A percentile compares a stretch with the other conserved stretches of the same genome.
These are phyloP conservation scores for Lolium perenne DNA, from an alignment of 176 grass and related monocot species.

Conservation along the genomic window DNA sequence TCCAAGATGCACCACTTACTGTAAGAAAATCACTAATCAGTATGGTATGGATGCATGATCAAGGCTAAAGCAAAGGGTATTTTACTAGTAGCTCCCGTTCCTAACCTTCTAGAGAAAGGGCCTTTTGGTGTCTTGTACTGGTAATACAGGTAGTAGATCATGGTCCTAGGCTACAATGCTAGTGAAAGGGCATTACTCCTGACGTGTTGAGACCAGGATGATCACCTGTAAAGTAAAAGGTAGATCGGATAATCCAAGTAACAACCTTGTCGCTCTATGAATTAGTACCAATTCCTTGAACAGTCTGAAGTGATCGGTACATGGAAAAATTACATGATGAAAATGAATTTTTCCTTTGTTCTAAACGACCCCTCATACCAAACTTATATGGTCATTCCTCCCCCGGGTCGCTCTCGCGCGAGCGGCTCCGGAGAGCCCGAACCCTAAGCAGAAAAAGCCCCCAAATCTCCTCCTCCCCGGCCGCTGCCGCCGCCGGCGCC, in stretches of 20 bases:
- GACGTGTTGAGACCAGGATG: not conserved
- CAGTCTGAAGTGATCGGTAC: not conserved
- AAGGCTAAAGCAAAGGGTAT: constrained; percentile 39
- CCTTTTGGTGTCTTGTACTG: not conserved
- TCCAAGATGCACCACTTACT: constrained; percentile 42
- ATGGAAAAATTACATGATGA: no score
- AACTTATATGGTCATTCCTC: no score
- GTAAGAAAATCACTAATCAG: constrained; percentile 43
- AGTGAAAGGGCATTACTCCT: not conserved
- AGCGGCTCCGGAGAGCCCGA: no score
- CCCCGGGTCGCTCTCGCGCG: no score
- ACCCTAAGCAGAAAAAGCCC: no score
- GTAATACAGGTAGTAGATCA: not conserved
- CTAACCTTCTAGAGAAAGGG: constrained; percentile 37
- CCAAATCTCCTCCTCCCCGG: no score
- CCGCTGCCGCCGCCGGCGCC: no score
- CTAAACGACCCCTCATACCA: no score
- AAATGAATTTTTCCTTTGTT: no score
- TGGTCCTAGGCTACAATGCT: constrained; percentile 7
- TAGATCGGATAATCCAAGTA: not conserved
- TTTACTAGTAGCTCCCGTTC: not conserved
- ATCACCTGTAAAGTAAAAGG: not conserved
- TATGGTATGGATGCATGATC: constrained; percentile 22
- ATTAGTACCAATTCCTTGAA: not conserved
- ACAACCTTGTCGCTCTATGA: not conserved